Evolutionary conservation across 2,329 filamentous ascomycete genomes (phyloP).

Genomic region (Aureobasidium sp.): DNA sequence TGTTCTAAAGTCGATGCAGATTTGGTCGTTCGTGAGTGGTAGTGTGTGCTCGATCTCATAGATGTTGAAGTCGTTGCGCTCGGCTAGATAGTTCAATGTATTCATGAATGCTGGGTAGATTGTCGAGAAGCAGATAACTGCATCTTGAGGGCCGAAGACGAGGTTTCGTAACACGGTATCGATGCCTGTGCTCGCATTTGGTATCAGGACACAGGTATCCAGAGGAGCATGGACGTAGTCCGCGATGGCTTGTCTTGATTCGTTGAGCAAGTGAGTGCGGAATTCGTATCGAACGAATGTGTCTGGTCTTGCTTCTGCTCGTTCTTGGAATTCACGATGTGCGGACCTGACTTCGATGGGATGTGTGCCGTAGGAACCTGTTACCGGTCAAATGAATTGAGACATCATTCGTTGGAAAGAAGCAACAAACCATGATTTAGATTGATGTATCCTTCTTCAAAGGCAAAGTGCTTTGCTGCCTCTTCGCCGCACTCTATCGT

Average conservation of each 20-base stretch:
- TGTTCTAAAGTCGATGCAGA: constrained; percentile 55
- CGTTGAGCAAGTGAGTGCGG: constrained; percentile 52
- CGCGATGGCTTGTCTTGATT: constrained; percentile 58
- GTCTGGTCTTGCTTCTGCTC: constrained; percentile 64
- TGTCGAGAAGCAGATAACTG: constrained; percentile 70
- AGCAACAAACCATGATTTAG: not conserved
- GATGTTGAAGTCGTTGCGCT: constrained; percentile 49
- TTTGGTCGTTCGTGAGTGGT: constrained; percentile 59
- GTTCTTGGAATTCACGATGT: constrained; percentile 59
- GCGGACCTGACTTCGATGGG: constrained; percentile 55
- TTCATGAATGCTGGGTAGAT: constrained; percentile 67
- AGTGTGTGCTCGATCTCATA: constrained; percentile 56
- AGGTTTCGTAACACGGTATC: constrained; percentile 78
- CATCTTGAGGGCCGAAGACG: constrained; percentile 60
- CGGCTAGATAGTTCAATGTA: constrained; percentile 66
- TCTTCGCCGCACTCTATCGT: not conserved
- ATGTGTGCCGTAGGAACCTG: constrained; percentile 73
- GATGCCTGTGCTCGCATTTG: constrained; percentile 72
- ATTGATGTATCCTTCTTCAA: not conserved
- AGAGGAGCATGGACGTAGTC: constrained; percentile 57
- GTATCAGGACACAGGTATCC: constrained; percentile 66
- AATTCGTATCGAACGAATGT: constrained; percentile 66
- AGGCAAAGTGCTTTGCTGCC: not conserved
- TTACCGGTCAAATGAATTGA: not conserved
- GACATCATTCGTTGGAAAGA: too few relatives aligned